Evolutionary conservation across 163 green algal species (phyloP).

Genomic region (Dunaliella salina): DNA sequence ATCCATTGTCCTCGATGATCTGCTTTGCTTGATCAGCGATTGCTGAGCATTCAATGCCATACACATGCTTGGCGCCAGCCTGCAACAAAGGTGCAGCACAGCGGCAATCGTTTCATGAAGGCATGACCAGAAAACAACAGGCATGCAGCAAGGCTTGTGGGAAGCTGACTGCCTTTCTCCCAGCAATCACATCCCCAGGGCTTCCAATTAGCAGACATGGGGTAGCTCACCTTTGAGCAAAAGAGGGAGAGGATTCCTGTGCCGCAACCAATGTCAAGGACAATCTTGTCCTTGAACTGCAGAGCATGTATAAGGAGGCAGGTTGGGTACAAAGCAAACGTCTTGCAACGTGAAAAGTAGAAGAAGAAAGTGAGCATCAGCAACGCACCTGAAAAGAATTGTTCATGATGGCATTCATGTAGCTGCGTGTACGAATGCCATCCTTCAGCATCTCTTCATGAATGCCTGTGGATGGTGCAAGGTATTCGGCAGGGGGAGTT

Average conservation of each 20-base stretch:
- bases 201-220: no score
- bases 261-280: slow-evolving; percentile 92
- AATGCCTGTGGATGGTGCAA: slow-evolving; percentile 60
- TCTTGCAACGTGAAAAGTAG: not conserved
- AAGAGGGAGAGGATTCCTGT: slow-evolving; percentile 78
- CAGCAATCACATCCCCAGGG: not conserved
- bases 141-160: not conserved
- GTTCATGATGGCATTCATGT: slow-evolving; percentile 77
- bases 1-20: slow-evolving; percentile 86
- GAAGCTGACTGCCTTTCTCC: not conserved
- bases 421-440: slow-evolving; percentile 74
- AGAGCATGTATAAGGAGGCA: not conserved
- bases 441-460: slow-evolving; percentile 97
- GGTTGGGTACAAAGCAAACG: not conserved
- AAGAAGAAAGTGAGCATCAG: not conserved
- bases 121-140: no score
- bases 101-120: no score
- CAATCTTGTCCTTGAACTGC: slow-evolving; percentile 78
- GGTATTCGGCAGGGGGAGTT: no score
- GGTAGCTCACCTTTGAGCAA: slow-evolving; percentile 11
- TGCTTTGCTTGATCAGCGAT: slow-evolving; percentile 83
- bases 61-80: slow-evolving; percentile 84
- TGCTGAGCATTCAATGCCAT: slow-evolving; percentile 85
- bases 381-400: slow-evolving; percentile 49
- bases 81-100: slow-evolving; percentile 19